Conservation (phyloP, 2,329 filamentous ascomycete species). For the Coniella vitis region DNA sequence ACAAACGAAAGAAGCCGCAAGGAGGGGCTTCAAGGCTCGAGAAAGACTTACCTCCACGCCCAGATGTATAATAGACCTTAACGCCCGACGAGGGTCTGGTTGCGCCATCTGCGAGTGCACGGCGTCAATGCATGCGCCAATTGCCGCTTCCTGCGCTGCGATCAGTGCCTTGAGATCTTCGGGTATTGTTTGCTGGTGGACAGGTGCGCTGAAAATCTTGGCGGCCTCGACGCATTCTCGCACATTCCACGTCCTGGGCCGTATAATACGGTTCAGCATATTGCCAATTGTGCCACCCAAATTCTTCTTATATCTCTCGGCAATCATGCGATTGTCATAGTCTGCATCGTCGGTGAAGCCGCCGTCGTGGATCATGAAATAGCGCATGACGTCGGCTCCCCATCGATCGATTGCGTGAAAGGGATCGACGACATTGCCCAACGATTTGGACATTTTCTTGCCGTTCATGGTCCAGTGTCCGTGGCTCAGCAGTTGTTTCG, state of each 20-base stretch:
- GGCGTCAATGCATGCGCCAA: neutral
- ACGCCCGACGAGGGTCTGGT: constrained; percentile 11
- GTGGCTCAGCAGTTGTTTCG: constrained; percentile 77
- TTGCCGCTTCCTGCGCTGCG: neutral
- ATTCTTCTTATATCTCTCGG: constrained; percentile 70
- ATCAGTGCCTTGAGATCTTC: neutral
- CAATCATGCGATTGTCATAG: constrained; percentile 75
- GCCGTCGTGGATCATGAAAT: constrained; percentile 77
- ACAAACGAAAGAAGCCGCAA: too few species aligned
- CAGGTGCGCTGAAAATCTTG: constrained; percentile 1
- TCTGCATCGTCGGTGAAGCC: constrained; percentile 71
- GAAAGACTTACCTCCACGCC: constrained; percentile 47
- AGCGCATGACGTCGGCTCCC: constrained; percentile 80
- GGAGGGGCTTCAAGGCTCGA: too few species aligned
- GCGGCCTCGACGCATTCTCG: constrained; percentile 45
- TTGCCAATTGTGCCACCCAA: constrained; percentile 78
- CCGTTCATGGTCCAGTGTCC: constrained; percentile 92
- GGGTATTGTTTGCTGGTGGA: constrained; percentile 1
- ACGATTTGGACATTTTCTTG: constrained; percentile 94
- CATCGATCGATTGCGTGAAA: constrained; percentile 87
- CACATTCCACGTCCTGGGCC: constrained; percentile 63
- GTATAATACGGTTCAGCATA: constrained; percentile 62
- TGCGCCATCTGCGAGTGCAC: constrained; percentile 10
- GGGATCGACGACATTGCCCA: constrained; percentile 91
- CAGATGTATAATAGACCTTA: constrained; percentile 46